These are phyloP conservation scores for Cephalotrichum gorgonifer DNA, from an alignment of 2,329 filamentous ascomycete species.

Conservation along the genomic window DNA sequence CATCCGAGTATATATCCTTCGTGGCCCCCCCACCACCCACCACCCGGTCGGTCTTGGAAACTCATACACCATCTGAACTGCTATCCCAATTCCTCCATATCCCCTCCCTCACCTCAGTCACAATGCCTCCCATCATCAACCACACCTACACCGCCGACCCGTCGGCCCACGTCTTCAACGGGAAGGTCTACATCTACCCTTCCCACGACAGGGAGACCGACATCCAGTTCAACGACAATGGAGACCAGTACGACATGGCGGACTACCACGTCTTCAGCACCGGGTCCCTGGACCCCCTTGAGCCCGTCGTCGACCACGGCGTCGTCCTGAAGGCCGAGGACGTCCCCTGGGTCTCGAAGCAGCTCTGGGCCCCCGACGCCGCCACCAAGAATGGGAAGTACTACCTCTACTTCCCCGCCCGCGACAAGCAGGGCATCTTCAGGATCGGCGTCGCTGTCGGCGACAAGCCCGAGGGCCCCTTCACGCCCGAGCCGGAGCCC, in stretches of 20 bases:
- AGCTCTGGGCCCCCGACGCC: constrained; percentile 74
- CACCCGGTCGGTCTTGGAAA: neutral
- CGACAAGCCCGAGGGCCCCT: constrained; percentile 58
- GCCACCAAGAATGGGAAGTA: constrained; percentile 58
- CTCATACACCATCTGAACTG: neutral
- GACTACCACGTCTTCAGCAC: constrained; percentile 72
- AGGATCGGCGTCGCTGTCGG: constrained; percentile 62
- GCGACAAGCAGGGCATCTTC: constrained; percentile 60
- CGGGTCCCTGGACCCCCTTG: constrained; percentile 37
- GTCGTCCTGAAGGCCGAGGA: constrained; percentile 54
- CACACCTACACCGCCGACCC: constrained; percentile 72
- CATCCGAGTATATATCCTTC: neutral
- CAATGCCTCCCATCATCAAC: constrained; percentile 54
- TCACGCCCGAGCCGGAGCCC: constrained; percentile 50
- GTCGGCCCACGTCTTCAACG: constrained; percentile 70
- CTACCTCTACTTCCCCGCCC: constrained; percentile 69
- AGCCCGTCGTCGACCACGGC: constrained; percentile 61
- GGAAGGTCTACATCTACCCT: constrained; percentile 67
- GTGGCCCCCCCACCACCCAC: neutral
- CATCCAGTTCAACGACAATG: constrained; percentile 71
- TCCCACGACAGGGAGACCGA: constrained; percentile 70
- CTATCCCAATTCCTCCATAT: too few relatives aligned
- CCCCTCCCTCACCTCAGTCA: neutral
- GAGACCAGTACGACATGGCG: constrained; percentile 75
- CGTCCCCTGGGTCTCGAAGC: constrained; percentile 67